Conservation (phyloP, 306 rosid genomes). For the Aeschynomene evenia region DNA sequence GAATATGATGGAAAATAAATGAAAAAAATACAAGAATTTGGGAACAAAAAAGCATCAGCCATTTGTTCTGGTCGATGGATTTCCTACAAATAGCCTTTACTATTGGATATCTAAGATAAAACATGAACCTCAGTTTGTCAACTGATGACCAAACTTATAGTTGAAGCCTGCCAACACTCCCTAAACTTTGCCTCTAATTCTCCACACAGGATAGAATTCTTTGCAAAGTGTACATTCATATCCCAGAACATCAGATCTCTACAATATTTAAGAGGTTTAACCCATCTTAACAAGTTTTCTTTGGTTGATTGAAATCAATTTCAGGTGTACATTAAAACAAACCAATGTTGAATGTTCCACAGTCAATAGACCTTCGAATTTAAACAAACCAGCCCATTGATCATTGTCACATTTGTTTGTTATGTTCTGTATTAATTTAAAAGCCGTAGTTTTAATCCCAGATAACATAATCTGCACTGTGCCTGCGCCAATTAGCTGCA, state of each 20-base stretch:
- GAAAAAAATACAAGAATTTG: neutral
- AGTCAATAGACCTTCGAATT: neutral
- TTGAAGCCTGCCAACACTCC: neutral
- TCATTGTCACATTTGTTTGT: neutral
- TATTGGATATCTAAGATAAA: neutral
- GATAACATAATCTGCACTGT: neutral
- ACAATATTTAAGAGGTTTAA: neutral
- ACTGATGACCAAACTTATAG: constrained; percentile 10
- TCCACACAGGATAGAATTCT: neutral
- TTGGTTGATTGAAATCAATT: neutral
- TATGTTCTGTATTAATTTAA: neutral
- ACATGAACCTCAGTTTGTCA: neutral
- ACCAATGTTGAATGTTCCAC: neutral
- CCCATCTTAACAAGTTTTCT: neutral
- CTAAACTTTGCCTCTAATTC: neutral
- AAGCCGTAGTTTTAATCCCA: neutral
- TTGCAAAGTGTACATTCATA: neutral
- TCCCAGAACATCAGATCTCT: neutral
- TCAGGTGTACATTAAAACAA: neutral
- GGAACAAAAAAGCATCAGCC: neutral
- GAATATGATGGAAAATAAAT: constrained; percentile 1
- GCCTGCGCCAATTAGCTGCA: neutral
- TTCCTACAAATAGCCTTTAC: neutral
- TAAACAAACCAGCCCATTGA: neutral
- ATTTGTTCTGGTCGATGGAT: neutral